phyloP scores from a whole-genome alignment of 257 asterid species.

The Solanum lycopersicoides region DNA sequence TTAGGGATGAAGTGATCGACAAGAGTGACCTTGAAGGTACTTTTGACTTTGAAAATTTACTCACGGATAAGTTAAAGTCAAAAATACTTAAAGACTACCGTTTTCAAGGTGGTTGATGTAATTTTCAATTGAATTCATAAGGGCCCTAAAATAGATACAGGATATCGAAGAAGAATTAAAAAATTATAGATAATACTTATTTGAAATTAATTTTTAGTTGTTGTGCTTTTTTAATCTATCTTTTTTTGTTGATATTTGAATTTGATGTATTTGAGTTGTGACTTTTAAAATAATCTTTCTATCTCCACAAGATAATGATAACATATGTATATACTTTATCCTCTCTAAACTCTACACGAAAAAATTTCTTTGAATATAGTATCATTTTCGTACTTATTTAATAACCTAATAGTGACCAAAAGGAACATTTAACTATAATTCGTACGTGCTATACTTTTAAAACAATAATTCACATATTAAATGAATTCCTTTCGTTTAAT shows the following conservation, averaged over 20 bases:
- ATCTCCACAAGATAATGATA: no score
- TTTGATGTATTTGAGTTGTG: no score
- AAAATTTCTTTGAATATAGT: no score
- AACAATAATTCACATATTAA: neutral
- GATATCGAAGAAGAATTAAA: neutral
- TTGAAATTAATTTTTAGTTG: no score
- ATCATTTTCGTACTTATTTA: no score
- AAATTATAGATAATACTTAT: no score
- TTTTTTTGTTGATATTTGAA: no score
- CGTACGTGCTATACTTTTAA: neutral
- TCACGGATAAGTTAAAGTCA: neutral
- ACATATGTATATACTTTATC: no score
- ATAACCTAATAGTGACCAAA: neutral
- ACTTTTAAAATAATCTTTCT: no score
- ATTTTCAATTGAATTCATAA: neutral
- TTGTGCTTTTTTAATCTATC: no score
- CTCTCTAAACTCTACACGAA: rapidly evolving
- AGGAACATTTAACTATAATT: neutral
- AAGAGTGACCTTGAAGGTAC: no score
- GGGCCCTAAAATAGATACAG: neutral
- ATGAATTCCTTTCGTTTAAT: neutral
- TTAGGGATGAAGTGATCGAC: no score
- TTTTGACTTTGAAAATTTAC: neutral
- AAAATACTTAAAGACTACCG: neutral
- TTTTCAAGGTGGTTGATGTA: neutral